phyloP scores from a whole-genome alignment of 345 rosid species.

The Populus alba region DNA sequence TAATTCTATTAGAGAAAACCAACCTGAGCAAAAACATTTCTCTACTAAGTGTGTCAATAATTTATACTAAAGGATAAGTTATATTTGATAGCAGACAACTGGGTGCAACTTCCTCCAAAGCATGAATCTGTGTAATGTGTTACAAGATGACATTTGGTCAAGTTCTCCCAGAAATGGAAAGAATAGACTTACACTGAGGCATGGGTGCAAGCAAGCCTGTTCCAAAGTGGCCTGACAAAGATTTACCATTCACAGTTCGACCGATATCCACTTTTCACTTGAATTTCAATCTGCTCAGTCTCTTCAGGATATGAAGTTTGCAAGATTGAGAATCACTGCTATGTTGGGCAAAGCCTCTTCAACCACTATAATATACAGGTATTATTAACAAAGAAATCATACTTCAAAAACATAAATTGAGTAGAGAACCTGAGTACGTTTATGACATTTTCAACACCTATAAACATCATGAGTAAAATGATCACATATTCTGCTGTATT shows the following conservation, averaged over 20 bases:
- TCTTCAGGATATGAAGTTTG: constrained; percentile 53
- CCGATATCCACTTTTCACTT: constrained; percentile 49
- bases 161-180: neutral
- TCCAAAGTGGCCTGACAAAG: constrained; percentile 70
- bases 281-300: constrained; percentile 41
- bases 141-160: neutral
- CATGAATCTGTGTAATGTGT: too few relatives aligned
- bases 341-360: constrained; percentile 67
- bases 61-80: too few relatives aligned
- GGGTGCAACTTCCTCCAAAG: too few relatives aligned
- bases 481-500: neutral
- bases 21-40: neutral
- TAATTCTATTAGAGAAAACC: neutral
- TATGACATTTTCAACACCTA: neutral
- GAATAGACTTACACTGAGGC: constrained; percentile 35
- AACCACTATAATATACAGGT: constrained; percentile 43
- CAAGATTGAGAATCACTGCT: constrained; percentile 68
- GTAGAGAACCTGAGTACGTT: neutral
- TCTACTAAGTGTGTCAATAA: too few relatives aligned
- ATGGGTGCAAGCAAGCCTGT: constrained; percentile 57
- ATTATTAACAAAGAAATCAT: constrained; percentile 9
- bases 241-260: constrained; percentile 55
- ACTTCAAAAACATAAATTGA: neutral
- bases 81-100: too few relatives aligned
- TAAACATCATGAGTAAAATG: neutral